Base-by-base conservation (phyloP, 345 rosid species). In the Salix dunnii region DNA sequence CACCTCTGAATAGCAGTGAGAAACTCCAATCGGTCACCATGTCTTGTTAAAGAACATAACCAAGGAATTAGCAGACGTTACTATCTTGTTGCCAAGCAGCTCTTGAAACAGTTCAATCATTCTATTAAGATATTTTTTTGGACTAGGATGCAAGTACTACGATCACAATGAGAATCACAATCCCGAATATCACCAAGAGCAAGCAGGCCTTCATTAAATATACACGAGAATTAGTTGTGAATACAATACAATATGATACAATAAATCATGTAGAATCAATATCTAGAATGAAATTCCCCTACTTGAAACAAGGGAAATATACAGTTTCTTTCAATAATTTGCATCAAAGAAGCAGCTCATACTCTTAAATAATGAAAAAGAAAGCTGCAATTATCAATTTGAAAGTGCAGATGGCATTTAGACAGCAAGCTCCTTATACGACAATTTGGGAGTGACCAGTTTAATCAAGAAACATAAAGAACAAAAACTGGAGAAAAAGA, bases 151-250 rank as follows among this genome's bases (percentile, higher is more conserved):
- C 88, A 2, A 94, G 86, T 58, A 94, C 90, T 82, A 92, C 77
- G 69, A 92, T 82, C 84, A 94, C 90, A 6, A 91, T 91, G 86
- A 92, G 93, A 55, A 94, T 89, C 82, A 87, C 90, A 11, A 91
- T 88, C 74, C 95, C 95, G 18, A 92, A 94, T 77, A 94, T 94
- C 86, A 94, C 95, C 92, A 92, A 77, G 65, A 94, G 91, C 90
- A 94, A 87, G 80, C 98, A 94, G 53, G 89, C 65, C 98, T 94
- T 90, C 84, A 80, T 27, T n/a, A 28, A 31, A 46, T 38, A 46
- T 38, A 79, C n/a, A 66, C 7, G 40, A 7, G 67, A 16, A 16
- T 62, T 6, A 61, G 33, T 31, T 25, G 33, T 64, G 30, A 76
- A 58, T 58, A 31, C 33, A 33, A 75, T 67, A 7, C 14, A 2